These are phyloP conservation scores for Dysphania ambrosioides DNA, from an alignment of 148 eudicot genomes.

Conservation along the genomic window DNA sequence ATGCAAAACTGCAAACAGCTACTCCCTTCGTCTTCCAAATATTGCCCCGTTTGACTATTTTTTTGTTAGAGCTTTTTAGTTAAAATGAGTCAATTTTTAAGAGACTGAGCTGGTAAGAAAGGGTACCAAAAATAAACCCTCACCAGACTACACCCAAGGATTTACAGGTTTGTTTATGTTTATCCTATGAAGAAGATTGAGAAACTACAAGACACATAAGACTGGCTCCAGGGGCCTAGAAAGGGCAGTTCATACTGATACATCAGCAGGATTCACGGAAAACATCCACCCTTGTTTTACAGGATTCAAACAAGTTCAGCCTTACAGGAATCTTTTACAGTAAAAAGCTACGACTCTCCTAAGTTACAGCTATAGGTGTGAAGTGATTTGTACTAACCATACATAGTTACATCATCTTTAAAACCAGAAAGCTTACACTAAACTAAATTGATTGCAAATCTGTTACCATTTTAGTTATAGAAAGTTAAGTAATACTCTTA, in stretches of 20 bases:
- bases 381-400: slow-evolving; percentile 5
- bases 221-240: slow-evolving; percentile 19
- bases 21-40: too few relatives aligned
- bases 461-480: slow-evolving; percentile 20
- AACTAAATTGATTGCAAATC: slow-evolving; percentile 1
- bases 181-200: not conserved
- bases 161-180: slow-evolving; percentile 13
- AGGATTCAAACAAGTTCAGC: slow-evolving; percentile 19
- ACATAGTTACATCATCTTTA: slow-evolving; percentile 16
- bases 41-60: too few relatives aligned
- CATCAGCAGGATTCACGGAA: slow-evolving; percentile 24
- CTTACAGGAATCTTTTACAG: slow-evolving; percentile 25
- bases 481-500: slow-evolving; percentile 9
- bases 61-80: too few relatives aligned
- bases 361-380: slow-evolving; percentile 11
- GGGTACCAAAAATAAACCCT: slow-evolving; percentile 21
- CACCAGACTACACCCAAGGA: slow-evolving; percentile 11
- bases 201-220: slow-evolving; percentile 3
- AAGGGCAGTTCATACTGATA: slow-evolving; percentile 15
- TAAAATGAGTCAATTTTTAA: too few relatives aligned
- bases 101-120: too few relatives aligned
- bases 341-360: slow-evolving; percentile 10
- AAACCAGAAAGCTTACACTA: slow-evolving; percentile 1
- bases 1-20: slow-evolving; percentile 3
- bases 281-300: slow-evolving; percentile 19